Evolutionary conservation across 2,329 filamentous ascomycete species (phyloP), one percentile per base, ranked within the genome.

Genomic region (Seiridium unicorne): DNA sequence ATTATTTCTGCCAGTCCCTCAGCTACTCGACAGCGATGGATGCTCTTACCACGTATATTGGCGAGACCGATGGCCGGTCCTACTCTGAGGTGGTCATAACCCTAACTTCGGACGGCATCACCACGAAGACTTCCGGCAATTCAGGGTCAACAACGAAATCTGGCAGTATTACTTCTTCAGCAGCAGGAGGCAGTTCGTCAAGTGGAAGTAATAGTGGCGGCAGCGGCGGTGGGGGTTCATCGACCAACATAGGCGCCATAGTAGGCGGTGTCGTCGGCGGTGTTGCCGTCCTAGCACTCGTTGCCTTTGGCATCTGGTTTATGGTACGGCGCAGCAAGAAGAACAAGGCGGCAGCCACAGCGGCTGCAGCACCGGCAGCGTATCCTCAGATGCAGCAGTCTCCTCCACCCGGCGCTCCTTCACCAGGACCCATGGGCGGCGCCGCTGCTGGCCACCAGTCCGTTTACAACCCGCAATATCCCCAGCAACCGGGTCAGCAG

Each of bases 251-350:
- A 9, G 80, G 77, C 4, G 73, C 79, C 13, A 82, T 83, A 48
- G 78, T 70, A 6, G 80, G 80, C 9, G 80, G 79, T 34, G 72
- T 74, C 3, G 77, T 82, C 8, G 80, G 79, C n/a, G 80, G 80
- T 10, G 73, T 80, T 3, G 75, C 68, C 0, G 73, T 66, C 11
- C 64, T 82, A 26, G 75, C 69, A 3, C 66, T 82, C n/a, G 68
- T 82, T 49, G 73, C 70, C 26, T 62, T 74, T 5, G 74, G 66
- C 8, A 68, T 71, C 44, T 81, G 78, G 66, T 75, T 79, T 63
- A 65, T 81, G 26, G 56, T 79, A 57, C 77, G 75, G 31, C 74
- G 74, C 34, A 71, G 66, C 48, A 76, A 69, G 57, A 70, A 73
- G 60, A 69, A 72, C 34, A 69, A 59, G 48, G 11, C 26, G 48